These are phyloP conservation scores for Aspergillus sp. DNA, from an alignment of 2,329 filamentous ascomycete genomes.

Conservation along the genomic window DNA sequence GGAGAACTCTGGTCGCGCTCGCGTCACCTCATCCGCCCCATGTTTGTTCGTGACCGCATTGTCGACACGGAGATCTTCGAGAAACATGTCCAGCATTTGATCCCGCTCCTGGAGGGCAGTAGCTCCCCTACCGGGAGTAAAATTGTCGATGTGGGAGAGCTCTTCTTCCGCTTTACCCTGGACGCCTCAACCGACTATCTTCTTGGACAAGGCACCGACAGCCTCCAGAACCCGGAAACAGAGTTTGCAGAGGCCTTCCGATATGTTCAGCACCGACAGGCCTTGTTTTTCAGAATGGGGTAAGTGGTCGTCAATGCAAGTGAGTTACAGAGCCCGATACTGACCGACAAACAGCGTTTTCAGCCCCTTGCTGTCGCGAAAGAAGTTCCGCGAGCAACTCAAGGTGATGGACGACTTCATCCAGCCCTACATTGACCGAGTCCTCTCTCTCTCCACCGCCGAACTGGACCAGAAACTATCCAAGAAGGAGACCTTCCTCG, in stretches of 20 bases:
- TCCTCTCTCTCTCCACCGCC: conserved; percentile 65
- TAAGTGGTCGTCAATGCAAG: conserved; percentile 28
- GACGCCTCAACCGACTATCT: conserved; percentile 86
- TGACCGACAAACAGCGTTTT: conserved; percentile 51
- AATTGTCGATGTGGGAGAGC: conserved; percentile 68
- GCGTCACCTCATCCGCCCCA: conserved; percentile 80
- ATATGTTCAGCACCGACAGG: conserved; percentile 74
- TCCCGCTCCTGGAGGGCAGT: conserved; percentile 63
- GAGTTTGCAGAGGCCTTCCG: conserved; percentile 80
- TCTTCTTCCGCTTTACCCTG: conserved; percentile 80
- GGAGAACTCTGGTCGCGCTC: conserved; percentile 75
- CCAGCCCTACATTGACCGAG: conserved; percentile 71
- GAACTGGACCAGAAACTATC: conserved; percentile 70
- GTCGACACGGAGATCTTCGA: conserved; percentile 83
- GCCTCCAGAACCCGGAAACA: conserved; percentile 59
- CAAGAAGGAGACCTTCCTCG: conserved; percentile 80
- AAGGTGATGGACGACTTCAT: conserved; percentile 73
- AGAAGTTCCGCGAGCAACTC: conserved; percentile 62
- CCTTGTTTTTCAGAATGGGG: conserved; percentile 63
- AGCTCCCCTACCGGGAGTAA: conserved; percentile 22
- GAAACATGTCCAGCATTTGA: conserved; percentile 70
- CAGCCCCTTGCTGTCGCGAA: conserved; percentile 61
- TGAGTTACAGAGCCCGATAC: neutral
- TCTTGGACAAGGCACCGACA: conserved; percentile 71
- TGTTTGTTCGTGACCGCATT: conserved; percentile 82